Base-by-base conservation (phyloP, 306 rosid species). In the Cucumis cinereus region DNA sequence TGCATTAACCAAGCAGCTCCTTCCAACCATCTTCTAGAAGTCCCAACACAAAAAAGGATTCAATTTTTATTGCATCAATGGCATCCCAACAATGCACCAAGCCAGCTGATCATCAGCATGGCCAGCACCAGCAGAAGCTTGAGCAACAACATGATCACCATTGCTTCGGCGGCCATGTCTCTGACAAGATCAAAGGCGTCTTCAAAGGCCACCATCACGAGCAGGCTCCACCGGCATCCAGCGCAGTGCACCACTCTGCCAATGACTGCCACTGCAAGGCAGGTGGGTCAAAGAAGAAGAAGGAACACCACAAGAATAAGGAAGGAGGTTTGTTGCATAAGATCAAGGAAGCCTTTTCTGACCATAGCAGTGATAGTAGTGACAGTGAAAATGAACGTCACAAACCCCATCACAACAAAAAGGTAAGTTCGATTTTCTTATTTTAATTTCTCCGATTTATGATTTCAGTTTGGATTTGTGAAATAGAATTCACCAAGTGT, bases 341-440 rank as follows among this genome's bases (percentile, higher is more conserved):
- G 20, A 68, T 68, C 19, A 68, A 68, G 74, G 74, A 68, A 2
- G 55, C n/a, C n/a, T 40, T 43, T 24, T 69, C 74, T 15, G 74
- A 24, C 55, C 20, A 69, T 19, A 69, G 74, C 56, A 68, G 55
- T 3, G 38, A 24, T 15, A 57, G 76, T 59, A 67, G 77, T 4
- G 63, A 58, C 78, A 57, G 79, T 63, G 82, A 82, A 26, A 36
- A 78, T 36, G 82, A 82, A 13, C 6, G 45, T 8, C 67, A 74
- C 54, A 66, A 49, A 19, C 8, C 45, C 33, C 1, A 38, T 38
- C 64, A 62, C 53, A 63, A 50, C 10, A n/a, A 43, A 60, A 78
- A 75, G 82, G 85, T 56, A 68, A 67, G 26, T 56, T 36, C 0
- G 49, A 33, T 56, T 36, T 47, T 52, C 22, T 52, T 15, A 4